Conservation (phyloP, 495 filamentous ascomycete species). For the Neurospora sp. region DNA sequence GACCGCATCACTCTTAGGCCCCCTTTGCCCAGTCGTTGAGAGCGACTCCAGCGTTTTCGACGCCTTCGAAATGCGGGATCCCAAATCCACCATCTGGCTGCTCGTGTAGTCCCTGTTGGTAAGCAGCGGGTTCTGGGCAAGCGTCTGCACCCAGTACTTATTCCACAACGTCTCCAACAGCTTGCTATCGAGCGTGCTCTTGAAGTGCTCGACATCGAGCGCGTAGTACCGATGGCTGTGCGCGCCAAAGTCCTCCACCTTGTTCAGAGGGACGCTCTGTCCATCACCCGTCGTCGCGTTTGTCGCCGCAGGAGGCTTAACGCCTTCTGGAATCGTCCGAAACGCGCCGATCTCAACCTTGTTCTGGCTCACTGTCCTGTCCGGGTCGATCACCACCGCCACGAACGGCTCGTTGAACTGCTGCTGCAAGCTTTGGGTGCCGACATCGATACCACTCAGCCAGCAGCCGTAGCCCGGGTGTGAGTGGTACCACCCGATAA, state of each 20-base stretch:
- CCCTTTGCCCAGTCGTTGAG: background rate
- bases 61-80: constrained; percentile 63
- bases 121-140: constrained; percentile 90
- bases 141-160: constrained; percentile 98
- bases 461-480: constrained; percentile 99
- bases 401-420: constrained; percentile 77
- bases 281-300: constrained; percentile 30
- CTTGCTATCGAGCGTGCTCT: constrained; percentile 76
- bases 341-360: constrained; percentile 98
- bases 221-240: constrained; percentile 83
- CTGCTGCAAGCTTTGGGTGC: constrained; percentile 79
- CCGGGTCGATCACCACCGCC: constrained; percentile 94
- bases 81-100: constrained; percentile 85
- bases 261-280: constrained; percentile 76
- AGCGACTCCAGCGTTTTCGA: constrained; percentile 14
- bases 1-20: background rate
- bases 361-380: constrained; percentile 87
- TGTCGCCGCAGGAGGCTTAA: constrained; percentile 40
- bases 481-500: constrained; percentile 95
- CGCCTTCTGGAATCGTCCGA: constrained; percentile 73
- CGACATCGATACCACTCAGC: constrained; percentile 92
- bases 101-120: constrained; percentile 88
- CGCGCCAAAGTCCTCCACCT: constrained; percentile 93
- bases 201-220: constrained; percentile 86
- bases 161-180: constrained; percentile 90